Evolutionary conservation across 306 rosid species (phyloP), one percentile per base, ranked within the genome.

Genomic region (Purshia tridentata): DNA sequence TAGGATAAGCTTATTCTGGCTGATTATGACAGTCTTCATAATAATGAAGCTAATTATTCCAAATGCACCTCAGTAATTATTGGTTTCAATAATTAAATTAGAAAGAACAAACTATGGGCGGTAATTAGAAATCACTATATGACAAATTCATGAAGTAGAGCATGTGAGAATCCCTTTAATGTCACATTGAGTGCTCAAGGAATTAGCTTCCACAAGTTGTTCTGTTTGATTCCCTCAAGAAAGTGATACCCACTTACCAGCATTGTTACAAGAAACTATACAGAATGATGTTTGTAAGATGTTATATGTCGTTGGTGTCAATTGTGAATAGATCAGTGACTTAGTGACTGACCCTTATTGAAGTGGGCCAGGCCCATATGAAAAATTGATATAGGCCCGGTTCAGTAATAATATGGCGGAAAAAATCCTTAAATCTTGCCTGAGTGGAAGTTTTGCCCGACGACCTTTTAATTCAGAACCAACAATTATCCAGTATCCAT

Each of bases 1-100:
- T 69, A 1, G 19, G 63, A 69, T 53, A 69, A 69, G 20, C 52
- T 40, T 69, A 56, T 53, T 69, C 64, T 69, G 74, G 51, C 58
- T 40, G 70, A 66, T 6, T 46, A 40, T 46, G 42, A 66, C 55
- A 22, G 20, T 29, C 35, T 29, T 3, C 35, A 29, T 29, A 29
- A 29, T 29, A 29, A 3, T 29, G 35, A 29, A 29, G 35, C 35
- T 29, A 23, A 23, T 23, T 29, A 29, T 29, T 29, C 35, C 1
- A 29, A 29, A 29, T 29, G 53, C 13, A 49, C 53, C 53, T 49
- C 5, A 49, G 8, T 49, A 49, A 14, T 50, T 50, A 0, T 15
- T 50, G 54, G 19, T 50, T 50, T n/a, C 35, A 29, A 29, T 29
- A 1, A 29, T 29, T 14, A 50, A n/a, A 15, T 29, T 29, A 50